phyloP scores from a whole-genome alignment of 345 rosid species.

The Pistacia vera region DNA sequence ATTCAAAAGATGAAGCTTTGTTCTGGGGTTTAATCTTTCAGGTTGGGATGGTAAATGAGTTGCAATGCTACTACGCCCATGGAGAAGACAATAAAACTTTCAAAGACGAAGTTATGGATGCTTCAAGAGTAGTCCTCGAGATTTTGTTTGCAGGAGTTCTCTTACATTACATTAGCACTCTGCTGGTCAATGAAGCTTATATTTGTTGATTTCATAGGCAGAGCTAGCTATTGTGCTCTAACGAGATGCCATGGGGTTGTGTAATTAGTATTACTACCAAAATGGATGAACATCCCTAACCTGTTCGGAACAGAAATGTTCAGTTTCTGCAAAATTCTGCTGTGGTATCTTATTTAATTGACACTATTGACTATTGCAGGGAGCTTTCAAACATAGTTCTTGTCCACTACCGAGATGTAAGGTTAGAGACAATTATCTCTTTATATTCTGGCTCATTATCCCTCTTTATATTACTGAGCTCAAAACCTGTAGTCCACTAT shows the following conservation, averaged over 20 bases:
- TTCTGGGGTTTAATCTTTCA: conserved; percentile 19
- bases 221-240: too few relatives aligned
- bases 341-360: conserved; percentile 14
- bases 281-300: too few relatives aligned
- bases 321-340: conserved; percentile 2
- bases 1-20: too few relatives aligned
- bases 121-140: conserved; percentile 82
- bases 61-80: conserved; percentile 97
- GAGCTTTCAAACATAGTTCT: conserved; percentile 81
- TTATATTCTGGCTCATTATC: too few relatives aligned
- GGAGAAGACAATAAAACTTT: conserved; percentile 26
- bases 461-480: too few relatives aligned
- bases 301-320: conserved; percentile 6
- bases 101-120: conserved; percentile 99
- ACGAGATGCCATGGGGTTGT: too few relatives aligned
- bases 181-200: too few relatives aligned
- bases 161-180: background rate
- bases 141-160: conserved; percentile 12
- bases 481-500: too few relatives aligned
- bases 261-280: too few relatives aligned
- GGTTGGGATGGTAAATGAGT: conserved; percentile 91
- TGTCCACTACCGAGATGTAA: conserved; percentile 90
- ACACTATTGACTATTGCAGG: conserved; percentile 45
- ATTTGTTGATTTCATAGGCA: too few relatives aligned
- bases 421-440: conserved; percentile 36